phyloP scores from a whole-genome alignment of 1,284 basidiomycete genomes.

The Grifola frondosa region DNA sequence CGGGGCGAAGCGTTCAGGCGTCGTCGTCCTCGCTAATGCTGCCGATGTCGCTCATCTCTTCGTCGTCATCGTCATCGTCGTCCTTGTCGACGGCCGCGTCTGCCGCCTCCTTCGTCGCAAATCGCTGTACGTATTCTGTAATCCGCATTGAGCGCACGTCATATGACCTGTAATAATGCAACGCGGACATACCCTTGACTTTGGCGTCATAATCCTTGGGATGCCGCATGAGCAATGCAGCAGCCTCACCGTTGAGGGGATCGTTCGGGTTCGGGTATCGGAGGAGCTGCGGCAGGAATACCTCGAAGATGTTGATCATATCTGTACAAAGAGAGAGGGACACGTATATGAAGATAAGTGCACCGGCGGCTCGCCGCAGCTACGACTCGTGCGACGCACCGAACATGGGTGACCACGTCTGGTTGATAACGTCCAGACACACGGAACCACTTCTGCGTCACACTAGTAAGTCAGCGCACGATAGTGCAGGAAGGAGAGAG shows the following conservation, averaged over 20 bases:
- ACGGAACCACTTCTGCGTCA: constrained; percentile 83
- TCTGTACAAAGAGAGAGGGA: constrained; percentile 50
- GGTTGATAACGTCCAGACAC: constrained; percentile 95
- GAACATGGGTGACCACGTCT: constrained; percentile 99
- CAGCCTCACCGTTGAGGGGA: constrained; percentile 96
- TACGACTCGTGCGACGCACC: constrained; percentile 48
- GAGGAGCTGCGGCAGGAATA: constrained; percentile 94
- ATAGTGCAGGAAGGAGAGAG: background rate
- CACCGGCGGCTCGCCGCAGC: background rate
- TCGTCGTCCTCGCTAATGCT: constrained; percentile 79
- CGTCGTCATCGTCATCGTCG: constrained; percentile 75
- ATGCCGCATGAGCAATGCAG: constrained; percentile 94
- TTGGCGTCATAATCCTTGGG: constrained; percentile 92
- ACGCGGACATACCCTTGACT: constrained; percentile 70
- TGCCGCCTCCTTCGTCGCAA: constrained; percentile 78
- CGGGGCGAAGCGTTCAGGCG: background rate
- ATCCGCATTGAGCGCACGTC: too few relatives aligned
- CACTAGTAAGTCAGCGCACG: background rate
- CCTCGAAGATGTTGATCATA: constrained; percentile 99
- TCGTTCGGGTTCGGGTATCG: constrained; percentile 98
- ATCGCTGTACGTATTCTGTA: constrained; percentile 83
- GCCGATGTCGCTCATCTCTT: constrained; percentile 91
- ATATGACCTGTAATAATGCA: too few relatives aligned
- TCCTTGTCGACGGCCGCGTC: constrained; percentile 60
- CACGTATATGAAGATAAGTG: background rate